Base-by-base conservation (phyloP, 306 rosid genomes). In the Ammopiptanthus mongolicus region DNA sequence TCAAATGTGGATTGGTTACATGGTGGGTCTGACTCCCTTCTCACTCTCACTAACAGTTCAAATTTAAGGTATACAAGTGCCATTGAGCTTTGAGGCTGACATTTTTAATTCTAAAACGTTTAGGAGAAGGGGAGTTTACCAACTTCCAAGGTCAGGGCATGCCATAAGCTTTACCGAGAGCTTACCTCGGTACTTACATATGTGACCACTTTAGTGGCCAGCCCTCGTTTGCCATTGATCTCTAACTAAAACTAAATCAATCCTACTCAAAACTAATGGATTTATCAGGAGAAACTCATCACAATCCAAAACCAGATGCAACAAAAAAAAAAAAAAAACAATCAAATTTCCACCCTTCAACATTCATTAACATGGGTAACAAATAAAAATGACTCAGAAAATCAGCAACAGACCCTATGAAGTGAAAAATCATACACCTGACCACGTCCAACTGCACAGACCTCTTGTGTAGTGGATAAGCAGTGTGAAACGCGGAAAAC, bases 391-490 rank as follows among this genome's bases (percentile, higher is more conserved):
- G 33, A 72, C 39, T 28, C 28, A 33, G 42, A 13, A 42, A 5
- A 17, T 39, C 29, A 23, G 0, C 67, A 59, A 28, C n/a, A 23
- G 15, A 9, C 46, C n/a, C 1, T 3, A 52, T 3, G 0, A 31
- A 68, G n/a, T 41, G 14, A 61, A 36, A 11, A 71, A 56, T 5
- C 4, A 37, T 55, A 62, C 87, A 95, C 99, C 97, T 92, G 99
- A 15, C 97, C 96, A 8, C 99, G 88, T 19, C 99, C 97, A 1
- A 90, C 99, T 0, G 97, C 99, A 17, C 99, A 95, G 17, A 90
- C 99, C 78, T 95, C 99, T 71, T 95, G 97, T 1, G 99, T 92
- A 9, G 99, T 95, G 61, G 97, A 92, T 29, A 95, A n/a, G n/a
- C n/a, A 36, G 47, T 76, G 75, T 48, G 70, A 73, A 85, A 76